Evolutionary conservation across 2,329 filamentous ascomycete genomes (phyloP), one percentile per base, ranked within the genome.

Genomic region (Coniochaeta ligniaria): DNA sequence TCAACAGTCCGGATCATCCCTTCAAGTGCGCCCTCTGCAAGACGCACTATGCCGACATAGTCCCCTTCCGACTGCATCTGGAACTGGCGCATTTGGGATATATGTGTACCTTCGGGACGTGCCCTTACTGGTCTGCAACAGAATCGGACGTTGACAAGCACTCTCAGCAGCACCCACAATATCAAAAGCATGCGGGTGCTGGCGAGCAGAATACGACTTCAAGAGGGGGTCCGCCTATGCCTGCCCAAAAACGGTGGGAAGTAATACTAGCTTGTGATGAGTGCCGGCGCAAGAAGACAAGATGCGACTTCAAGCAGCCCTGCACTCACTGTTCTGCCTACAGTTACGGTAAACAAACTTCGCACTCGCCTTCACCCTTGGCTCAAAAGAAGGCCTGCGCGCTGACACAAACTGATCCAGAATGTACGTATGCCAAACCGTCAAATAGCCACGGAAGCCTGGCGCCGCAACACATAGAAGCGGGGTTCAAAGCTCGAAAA

Each of bases 281-380:
- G 73, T 94, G 90, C 71, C 83, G 90, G 61, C 83, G 90, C 66
- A 94, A 94, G 73, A 94, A 94, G 75, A 94, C 94, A 70, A 94
- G 93, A 72, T 94, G 90, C 68, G 90, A 93, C 72, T 90, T 90
- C 66, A 92, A 92, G 73, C 90, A 93, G 72, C 91, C 91, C 11
- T 95, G 91, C 75, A 97, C 93, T 0, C 95, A 98, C 75, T 99
- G 95, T 74, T 96, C 93, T 12, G 92, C 97, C 57, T 99, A 99
- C 75, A 97, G 92, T 73, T 99, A 99, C 80, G 94, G 95, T 97
- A 82, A 61, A 43, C 31, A 38, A 4, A 16, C 36, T 41, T 57
- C 24, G 57, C 41, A 43, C 16, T 38, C 20, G 38, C n/a, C 17
- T 17, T 26, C 31, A 36, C 38, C 5, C 17, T 38, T 22, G 17